Percentiles rank a stretch among this genome's conserved stretches.
Evolutionary conservation across 2,329 filamentous ascomycete genomes (phyloP).

Genomic region (Aspergillus cejpii): DNA sequence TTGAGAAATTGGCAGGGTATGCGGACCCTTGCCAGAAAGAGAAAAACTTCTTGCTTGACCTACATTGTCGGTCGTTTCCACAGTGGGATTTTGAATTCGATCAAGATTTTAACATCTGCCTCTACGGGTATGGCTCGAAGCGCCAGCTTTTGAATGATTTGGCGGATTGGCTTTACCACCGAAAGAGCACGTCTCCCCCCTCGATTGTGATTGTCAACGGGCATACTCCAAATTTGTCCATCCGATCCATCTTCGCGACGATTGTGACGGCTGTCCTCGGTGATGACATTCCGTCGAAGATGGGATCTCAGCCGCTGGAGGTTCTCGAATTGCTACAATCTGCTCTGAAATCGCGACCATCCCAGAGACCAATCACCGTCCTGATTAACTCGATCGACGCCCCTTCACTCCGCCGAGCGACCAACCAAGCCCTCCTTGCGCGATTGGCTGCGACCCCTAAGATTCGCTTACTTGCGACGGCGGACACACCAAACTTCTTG

Average conservation of each 20-base stretch:
- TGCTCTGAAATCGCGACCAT: constrained; percentile 49
- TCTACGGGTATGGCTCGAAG: constrained; percentile 93
- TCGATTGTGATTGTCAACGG: constrained; percentile 82
- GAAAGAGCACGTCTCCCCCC: constrained; percentile 32
- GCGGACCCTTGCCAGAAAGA: constrained; percentile 64
- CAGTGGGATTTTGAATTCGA: constrained; percentile 91
- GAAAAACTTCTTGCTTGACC: constrained; percentile 61
- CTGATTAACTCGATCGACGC: constrained; percentile 86
- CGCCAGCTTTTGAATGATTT: constrained; percentile 66
- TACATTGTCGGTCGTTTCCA: constrained; percentile 75
- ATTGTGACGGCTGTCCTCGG: constrained; percentile 57
- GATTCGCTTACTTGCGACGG: constrained; percentile 69
- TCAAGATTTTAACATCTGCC: constrained; percentile 78
- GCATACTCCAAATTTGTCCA: constrained; percentile 50
- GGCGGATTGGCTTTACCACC: constrained; percentile 60
- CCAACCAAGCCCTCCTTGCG: constrained; percentile 65
- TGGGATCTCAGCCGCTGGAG: constrained; percentile 59
- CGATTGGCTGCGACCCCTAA: constrained; percentile 66
- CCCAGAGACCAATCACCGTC: constrained; percentile 51
- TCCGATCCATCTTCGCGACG: constrained; percentile 47
- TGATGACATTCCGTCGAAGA: constrained; percentile 40
- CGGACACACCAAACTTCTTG: constrained; percentile 80
- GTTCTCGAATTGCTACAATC: constrained; percentile 62
- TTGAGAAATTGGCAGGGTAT: constrained; percentile 58
- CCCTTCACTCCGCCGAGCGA: constrained; percentile 62